Evolutionary conservation across 192 early-diverging fungal genomes (phyloP).

Genomic region (Entophlyctis helioformis): DNA sequence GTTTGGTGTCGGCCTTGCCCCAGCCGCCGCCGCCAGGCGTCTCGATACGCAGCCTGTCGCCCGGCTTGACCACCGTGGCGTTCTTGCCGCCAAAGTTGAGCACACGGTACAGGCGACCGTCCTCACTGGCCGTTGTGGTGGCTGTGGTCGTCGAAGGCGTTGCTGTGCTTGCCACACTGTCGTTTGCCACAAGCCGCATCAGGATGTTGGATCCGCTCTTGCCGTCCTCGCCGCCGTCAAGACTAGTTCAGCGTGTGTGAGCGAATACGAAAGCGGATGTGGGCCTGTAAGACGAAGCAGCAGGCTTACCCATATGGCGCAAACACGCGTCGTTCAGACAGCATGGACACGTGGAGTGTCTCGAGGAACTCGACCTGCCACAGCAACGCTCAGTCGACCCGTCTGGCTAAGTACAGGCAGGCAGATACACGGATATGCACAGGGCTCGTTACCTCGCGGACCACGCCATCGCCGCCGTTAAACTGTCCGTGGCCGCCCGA

Average conservation of each 20-base stretch:
- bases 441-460: constrained; percentile 50
- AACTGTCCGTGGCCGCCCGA: constrained; percentile 72
- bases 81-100: constrained; percentile 86
- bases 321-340: constrained; percentile 85
- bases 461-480: constrained; percentile 77
- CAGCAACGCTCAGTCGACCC: too few species aligned
- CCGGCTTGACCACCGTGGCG: constrained; percentile 56
- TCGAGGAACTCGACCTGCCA: constrained; percentile 75
- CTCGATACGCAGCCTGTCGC: constrained; percentile 72
- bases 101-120: constrained; percentile 9
- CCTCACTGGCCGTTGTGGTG: constrained; percentile 19
- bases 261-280: too few species aligned
- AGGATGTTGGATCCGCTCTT: constrained; percentile 64
- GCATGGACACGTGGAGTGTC: constrained; percentile 73
- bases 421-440: background rate
- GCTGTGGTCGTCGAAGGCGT: too few species aligned
- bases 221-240: constrained; percentile 68
- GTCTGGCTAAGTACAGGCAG: background rate
- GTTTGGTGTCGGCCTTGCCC: too few species aligned
- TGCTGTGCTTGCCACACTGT: too few species aligned
- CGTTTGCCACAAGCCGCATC: too few species aligned
- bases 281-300: too few species aligned
- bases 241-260: too few species aligned
- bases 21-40: constrained; percentile 94
- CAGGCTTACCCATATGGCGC: constrained; percentile 27